Conservation (phyloP, 441 rosid species). For the Mallotus japonicus region DNA sequence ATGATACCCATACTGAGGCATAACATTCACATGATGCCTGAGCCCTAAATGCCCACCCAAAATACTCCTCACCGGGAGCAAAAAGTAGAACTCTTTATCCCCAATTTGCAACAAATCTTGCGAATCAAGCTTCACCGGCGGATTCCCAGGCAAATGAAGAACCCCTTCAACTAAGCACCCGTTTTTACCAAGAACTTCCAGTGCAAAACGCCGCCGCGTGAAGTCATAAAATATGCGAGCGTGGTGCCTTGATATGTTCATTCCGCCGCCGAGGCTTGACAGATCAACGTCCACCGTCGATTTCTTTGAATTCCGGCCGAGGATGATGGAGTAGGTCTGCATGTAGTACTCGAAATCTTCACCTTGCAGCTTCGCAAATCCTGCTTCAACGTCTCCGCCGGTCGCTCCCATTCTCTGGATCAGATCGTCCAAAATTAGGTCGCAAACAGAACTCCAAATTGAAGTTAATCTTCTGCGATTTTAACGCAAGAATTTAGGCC, state of each 20-base stretch:
- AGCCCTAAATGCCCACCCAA: conserved; percentile 71
- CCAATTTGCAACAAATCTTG: conserved; percentile 89
- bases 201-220: conserved; percentile 91
- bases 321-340: conserved; percentile 93
- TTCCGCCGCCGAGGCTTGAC: conserved; percentile 88
- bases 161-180: conserved; percentile 97
- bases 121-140: conserved; percentile 90
- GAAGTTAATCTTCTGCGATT: background rate
- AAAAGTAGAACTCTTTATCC: conserved; percentile 86
- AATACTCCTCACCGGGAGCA: conserved; percentile 83
- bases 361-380: conserved; percentile 94
- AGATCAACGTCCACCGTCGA: conserved; percentile 93
- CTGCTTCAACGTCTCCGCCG: conserved; percentile 82
- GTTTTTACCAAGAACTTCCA: conserved; percentile 92
- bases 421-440: background rate
- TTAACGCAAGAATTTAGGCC: background rate
- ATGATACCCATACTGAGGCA: conserved; percentile 41
- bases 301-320: conserved; percentile 94
- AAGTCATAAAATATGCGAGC: conserved; percentile 93
- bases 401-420: conserved; percentile 41
- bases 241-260: conserved; percentile 94
- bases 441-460: background rate
- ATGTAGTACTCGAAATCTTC: conserved; percentile 97
- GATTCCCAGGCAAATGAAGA: conserved; percentile 88
- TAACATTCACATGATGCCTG: conserved; percentile 47